Evolutionary conservation across 805 yeast genomes (phyloP).

Genomic region (Priceomyces melissophilus): DNA sequence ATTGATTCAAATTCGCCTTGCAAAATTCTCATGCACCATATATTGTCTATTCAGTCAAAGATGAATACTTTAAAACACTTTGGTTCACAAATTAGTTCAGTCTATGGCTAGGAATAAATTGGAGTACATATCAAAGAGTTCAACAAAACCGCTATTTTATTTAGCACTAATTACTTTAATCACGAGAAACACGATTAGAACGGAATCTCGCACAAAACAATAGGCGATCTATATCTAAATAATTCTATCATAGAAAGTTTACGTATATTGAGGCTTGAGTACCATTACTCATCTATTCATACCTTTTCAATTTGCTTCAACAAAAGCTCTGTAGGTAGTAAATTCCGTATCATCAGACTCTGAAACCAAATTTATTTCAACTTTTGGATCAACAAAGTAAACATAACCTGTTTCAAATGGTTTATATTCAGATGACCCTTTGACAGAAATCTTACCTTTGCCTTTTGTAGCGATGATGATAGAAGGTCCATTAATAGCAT

Average conservation of each 20-base stretch:
- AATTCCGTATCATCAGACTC: slow-evolving; percentile 46
- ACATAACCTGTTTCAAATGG: slow-evolving; percentile 68
- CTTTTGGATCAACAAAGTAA: slow-evolving; percentile 79
- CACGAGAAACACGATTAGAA: no score
- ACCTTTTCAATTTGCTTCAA: slow-evolving; percentile 47
- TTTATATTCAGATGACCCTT: slow-evolving; percentile 28
- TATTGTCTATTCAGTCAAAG: no score
- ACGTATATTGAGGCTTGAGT: background rate
- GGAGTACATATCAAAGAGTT: no score
- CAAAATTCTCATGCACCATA: no score
- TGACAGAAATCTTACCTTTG: slow-evolving; percentile 53
- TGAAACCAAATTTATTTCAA: slow-evolving; percentile 58
- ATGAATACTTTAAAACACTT: no score
- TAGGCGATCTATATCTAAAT: background rate
- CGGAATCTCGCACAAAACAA: no score
- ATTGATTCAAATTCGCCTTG: no score
- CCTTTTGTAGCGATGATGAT: slow-evolving; percentile 84
- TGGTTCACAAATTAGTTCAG: no score
- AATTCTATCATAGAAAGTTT: background rate
- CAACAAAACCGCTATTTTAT: background rate
- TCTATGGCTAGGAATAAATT: no score
- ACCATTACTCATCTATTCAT: background rate
- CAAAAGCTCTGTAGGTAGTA: slow-evolving; percentile 87
- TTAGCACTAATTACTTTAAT: background rate
- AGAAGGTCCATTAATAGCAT: slow-evolving; percentile 80